Evolutionary conservation across 2,329 filamentous ascomycete genomes (phyloP), one percentile per base, ranked within the genome.

Genomic region (Corniculantispora saksenae): DNA sequence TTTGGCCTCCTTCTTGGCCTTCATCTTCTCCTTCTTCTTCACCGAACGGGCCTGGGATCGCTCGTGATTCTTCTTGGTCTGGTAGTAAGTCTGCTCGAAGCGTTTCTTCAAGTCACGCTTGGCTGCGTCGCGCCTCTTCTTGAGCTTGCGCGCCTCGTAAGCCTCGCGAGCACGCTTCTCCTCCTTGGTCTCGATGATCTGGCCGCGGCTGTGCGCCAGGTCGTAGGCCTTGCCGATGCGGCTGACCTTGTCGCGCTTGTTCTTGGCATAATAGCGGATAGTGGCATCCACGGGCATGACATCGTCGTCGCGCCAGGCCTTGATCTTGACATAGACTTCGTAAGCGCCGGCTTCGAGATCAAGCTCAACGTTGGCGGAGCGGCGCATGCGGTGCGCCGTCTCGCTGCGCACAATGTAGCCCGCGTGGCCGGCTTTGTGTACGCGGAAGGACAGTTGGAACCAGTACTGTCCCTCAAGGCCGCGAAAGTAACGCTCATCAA

Each of bases 351-450:
- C 84, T 23, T 91, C 87, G 29, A 96, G 85, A 43, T 89, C 83
- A 10, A 95, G 82, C 74, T 95, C 92, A 1, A 91, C 88, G 59
- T 90, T 93, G 47, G 93, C 89, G 1, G 90, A 91, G 8, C 92
- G 88, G 25, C 82, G 87, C 85, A 93, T 91, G 27, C 84, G 77
- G 66, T 84, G 83, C 40, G 82, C 81, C 38, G 79, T 78, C 59
- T 85, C 81, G 65, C 82, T 85, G 70, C 84, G 82, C 17, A 86
- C 82, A 17, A 86, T 78, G 68, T 86, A 86, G 68, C 85, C 83
- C 62, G 84, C 82, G 69, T 74, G 78, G 57, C 73, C 81, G 55
- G 75, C 78, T 69, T 72, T 80, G 75, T 88, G 84, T 2, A 88
- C 71, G 17, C 85, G 81, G 71, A 88, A 86, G 50, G 82, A 79